Evolutionary conservation across 805 yeast genomes (phyloP), one percentile per base, ranked within the genome.

Genomic region (Lipomyces orientalis): DNA sequence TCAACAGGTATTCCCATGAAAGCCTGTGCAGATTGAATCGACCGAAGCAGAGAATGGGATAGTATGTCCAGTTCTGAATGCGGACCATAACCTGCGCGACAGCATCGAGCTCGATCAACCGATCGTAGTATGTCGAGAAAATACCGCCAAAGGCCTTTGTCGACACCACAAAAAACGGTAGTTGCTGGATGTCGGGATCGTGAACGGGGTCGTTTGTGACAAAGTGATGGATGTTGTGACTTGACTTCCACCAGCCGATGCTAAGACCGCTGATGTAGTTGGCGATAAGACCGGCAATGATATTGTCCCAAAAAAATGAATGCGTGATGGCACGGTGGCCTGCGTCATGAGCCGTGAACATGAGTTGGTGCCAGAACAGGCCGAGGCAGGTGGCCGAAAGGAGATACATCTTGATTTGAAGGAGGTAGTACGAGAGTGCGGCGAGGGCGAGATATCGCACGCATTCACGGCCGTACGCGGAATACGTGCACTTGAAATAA

Each of bases 171-270:
- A 92, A 92, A 74, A 92, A 92, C 1, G 97, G 97, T 71, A 92
- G 78, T 79, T 92, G 97, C 78, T 92, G 97, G 76, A 93, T 93
- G 79, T 92, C 97, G 0, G 97, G 97, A 75, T 92, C 97, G 76
- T 93, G 97, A 1, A 90, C 89, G 0, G 97, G 97, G 75, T 92
- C 97, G 77, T 92, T 92, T 19, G 97, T 90, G 63, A 92, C 84
- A 61, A 92, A 79, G 76, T 92, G 97, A 78, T 92, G 97, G 22
- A 92, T 96, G 76, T 92, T 92, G 79, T 92, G 97, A 78, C 90
- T 93, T 61, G 93, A 83, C 74, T 92, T 93, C 97, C 97, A 92
- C 97, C 97, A 92, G 1, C 97, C 97, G 25, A 91, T 76, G 58
- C 97, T 90, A 54, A 92, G 82, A 0, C 97, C 97, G n/a, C 97